Percentiles rank a stretch among this genome's conserved stretches.
These are phyloP conservation scores for Trichoderma polysporum DNA, from an alignment of 2,329 filamentous ascomycete genomes.

Conservation along the genomic window DNA sequence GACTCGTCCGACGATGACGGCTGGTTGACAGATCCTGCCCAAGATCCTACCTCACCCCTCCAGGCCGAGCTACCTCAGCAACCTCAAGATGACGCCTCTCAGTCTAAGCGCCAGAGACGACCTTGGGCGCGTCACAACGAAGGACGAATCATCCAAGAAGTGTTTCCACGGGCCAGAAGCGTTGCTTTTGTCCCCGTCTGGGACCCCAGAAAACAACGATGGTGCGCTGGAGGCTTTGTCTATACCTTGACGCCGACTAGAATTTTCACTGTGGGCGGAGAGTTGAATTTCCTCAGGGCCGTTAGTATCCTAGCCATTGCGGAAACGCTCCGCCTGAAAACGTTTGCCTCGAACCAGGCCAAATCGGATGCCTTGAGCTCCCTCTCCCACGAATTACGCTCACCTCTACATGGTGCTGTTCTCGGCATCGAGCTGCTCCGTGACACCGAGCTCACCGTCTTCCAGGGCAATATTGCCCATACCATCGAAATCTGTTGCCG, in stretches of 20 bases:
- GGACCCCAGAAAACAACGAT: constrained; percentile 46
- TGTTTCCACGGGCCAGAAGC: constrained; percentile 46
- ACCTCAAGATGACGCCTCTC: neutral
- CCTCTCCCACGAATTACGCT: constrained; percentile 61
- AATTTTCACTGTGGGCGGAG: constrained; percentile 46
- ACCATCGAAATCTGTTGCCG: constrained; percentile 53
- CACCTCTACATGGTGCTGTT: constrained; percentile 60
- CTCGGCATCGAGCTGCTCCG: constrained; percentile 53
- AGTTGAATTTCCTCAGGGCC: constrained; percentile 51
- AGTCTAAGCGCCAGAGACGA: constrained; percentile 4
- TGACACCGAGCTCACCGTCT: constrained; percentile 48
- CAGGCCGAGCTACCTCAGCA: neutral
- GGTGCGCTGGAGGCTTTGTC: constrained; percentile 50
- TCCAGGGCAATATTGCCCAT: constrained; percentile 48
- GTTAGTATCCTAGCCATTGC: constrained; percentile 58
- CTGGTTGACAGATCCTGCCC: constrained; percentile 7
- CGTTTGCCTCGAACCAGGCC: constrained; percentile 42
- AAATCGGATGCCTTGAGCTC: constrained; percentile 60
- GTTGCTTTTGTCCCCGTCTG: constrained; percentile 51
- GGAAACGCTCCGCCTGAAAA: constrained; percentile 50
- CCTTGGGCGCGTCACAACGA: constrained; percentile 25
- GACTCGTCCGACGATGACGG: constrained; percentile 32
- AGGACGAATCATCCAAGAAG: constrained; percentile 31
- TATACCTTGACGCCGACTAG: constrained; percentile 47
- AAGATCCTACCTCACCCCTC: neutral